Evolutionary conservation across 202 grass and related monocot genomes (phyloP), one percentile per base, ranked within the genome.

Genomic region (Musa balbisiana): DNA sequence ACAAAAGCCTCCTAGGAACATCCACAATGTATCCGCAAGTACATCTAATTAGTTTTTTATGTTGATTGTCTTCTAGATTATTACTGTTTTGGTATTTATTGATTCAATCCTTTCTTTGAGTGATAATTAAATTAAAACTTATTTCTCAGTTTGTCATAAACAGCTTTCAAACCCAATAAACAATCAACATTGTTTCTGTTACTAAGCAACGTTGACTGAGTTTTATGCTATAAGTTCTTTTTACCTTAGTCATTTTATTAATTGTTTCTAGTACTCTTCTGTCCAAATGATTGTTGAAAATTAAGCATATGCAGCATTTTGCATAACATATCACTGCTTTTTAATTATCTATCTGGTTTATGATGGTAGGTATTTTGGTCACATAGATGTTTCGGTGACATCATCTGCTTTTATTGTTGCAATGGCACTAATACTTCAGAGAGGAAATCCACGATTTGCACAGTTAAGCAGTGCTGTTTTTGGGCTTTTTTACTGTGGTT

Each of bases 391-490:
- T 62, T 89, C 91, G 2, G 91, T 94, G 52, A 88, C 85, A 1
- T 90, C 92, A 79, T 86, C 91, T 21, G 89, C 89, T 53, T 99
- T 99, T 58, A 59, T 99, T 76, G 84, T 99, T 79, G 95, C 89
- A 51, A 92, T 82, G 84, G 84, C 91, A 19, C 85, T 99, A 64
- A 75, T 99, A 27, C 82, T 99, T 62, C 95, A 99, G 85, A 94
- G 91, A 84, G 91, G 89, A 72, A 99, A 92, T 86, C 95, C 95
- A 67, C 89, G 89, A 82, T 99, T 99, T 80, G 85, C 89, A 10
- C 95, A 99, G 82, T 80, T 99, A 77, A 93, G 90, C 87, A 95
- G 95, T 88, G 90, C 89, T 76, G 87, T 98, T 71, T 98, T 98
- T 79, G 95, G 91, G 55, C 82, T 98, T 59, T 98, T 98, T 87